Evolutionary conservation across 2,329 filamentous ascomycete species (phyloP), one percentile per base, ranked within the genome.

Genomic region (Sphaerulina musiva): DNA sequence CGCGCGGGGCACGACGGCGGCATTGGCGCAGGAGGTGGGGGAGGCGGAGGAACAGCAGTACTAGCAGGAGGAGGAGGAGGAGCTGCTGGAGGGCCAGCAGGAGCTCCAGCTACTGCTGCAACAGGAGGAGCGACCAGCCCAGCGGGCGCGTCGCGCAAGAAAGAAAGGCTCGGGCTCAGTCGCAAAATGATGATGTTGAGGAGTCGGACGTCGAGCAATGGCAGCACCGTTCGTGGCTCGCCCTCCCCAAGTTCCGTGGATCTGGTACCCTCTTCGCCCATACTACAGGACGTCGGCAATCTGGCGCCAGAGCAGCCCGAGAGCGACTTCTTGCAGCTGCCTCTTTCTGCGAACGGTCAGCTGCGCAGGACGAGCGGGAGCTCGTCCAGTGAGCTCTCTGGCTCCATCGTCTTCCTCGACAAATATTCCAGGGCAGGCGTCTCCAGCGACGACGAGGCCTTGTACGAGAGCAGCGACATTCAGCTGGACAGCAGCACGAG

Each of bases 351-450:
- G n/a, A 36, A 62, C 53, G 42, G 52, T 52, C 9, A 36, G 58
- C 44, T 73, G 68, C 54, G 65, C 62, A 38, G 70, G 6, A 46
- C 40, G 5, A 62, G 60, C 39, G 57, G 68, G n/a, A 73, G 71
- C 59, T 75, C 73, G 1, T 64, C 73, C 54, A 70, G 71, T 51
- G 74, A 75, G 43, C 62, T 76, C 43, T 73, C 73, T 31, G 70
- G 69, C 44, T 66, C 73, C 59, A 63, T 64, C 3, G 48, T 46
- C 10, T 70, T 71, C 39, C 65, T 68, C 43, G 61, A 64, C 12
- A 68, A 62, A 44, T 67, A 68, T 46, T 51, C 50, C 20, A 59
- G 50, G 34, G 53, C 46, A 6, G 58, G 59, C 26, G 55, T 51
- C 14, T 55, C 54, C 12, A 62, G 55, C 43, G 61, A 63, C 29